phyloP scores from a whole-genome alignment of 139 green algal genomes.

The Volvox africanus region DNA sequence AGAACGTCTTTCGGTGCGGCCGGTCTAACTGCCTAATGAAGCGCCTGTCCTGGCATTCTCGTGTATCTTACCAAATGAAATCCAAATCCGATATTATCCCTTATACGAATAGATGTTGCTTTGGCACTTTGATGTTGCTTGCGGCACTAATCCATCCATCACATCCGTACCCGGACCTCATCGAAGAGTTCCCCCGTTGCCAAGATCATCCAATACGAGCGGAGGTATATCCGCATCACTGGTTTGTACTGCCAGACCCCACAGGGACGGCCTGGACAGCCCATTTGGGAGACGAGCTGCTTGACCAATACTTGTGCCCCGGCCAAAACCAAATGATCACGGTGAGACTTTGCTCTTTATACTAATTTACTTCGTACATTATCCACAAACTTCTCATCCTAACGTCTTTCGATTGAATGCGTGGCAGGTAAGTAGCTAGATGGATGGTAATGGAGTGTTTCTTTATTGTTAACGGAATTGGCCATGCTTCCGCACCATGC shows the following conservation, averaged over 20 bases:
- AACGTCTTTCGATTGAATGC: no score
- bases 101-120: no score
- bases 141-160: not conserved
- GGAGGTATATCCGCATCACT: slow-evolving; percentile 10
- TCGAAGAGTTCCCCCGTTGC: not conserved
- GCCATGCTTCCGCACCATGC: no score
- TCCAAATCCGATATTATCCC: no score
- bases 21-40: not conserved
- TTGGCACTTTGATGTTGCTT: not conserved
- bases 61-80: not conserved
- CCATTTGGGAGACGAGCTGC: not conserved
- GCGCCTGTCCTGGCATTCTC: not conserved
- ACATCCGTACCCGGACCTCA: slow-evolving; percentile 16
- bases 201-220: not conserved
- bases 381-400: no score
- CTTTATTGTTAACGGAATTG: no score
- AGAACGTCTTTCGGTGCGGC: no score
- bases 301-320: not conserved
- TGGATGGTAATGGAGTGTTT: no score
- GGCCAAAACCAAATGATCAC: not conserved
- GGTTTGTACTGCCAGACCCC: not conserved
- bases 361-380: no score
- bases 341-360: not conserved
- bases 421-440: no score
- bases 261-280: not conserved